A percentile compares a stretch with the other conserved stretches of the same genome.
These are phyloP conservation scores for Rhododendron ferrugineum DNA, from an alignment of 148 eudicot genomes.

Conservation along the genomic window DNA sequence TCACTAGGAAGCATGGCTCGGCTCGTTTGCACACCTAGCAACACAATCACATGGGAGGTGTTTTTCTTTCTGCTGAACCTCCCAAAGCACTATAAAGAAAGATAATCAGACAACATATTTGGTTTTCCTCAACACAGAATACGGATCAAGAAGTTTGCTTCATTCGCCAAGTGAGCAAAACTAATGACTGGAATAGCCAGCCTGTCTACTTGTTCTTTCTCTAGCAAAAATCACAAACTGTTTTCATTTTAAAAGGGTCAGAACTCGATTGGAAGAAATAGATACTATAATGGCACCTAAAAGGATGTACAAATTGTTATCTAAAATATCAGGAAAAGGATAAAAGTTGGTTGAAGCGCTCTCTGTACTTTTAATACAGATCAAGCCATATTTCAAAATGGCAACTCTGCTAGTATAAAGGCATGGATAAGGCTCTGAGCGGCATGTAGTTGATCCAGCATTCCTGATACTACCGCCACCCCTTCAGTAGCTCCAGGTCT, in stretches of 20 bases:
- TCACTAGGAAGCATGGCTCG: neutral
- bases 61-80: neutral
- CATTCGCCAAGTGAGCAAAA: neutral
- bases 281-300: neutral
- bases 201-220: neutral
- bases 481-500: conserved; percentile 39
- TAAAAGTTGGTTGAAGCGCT: neutral
- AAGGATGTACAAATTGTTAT: conserved; percentile 1
- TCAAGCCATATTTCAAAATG: conserved; percentile 28
- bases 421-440: conserved; percentile 59
- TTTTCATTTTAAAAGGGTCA: neutral
- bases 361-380: neutral
- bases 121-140: neutral
- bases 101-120: neutral
- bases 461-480: conserved; percentile 38
- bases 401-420: conserved; percentile 40
- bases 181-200: neutral
- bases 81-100: neutral
- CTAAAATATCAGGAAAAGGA: neutral
- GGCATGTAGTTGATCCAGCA: conserved; percentile 27
- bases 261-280: neutral
- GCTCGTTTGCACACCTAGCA: neutral
- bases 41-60: neutral
- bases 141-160: neutral
- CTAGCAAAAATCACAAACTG: neutral